Evolutionary conservation across 345 rosid genomes (phyloP), one percentile per base, ranked within the genome.

Genomic region (Hypericum androsaemum): DNA sequence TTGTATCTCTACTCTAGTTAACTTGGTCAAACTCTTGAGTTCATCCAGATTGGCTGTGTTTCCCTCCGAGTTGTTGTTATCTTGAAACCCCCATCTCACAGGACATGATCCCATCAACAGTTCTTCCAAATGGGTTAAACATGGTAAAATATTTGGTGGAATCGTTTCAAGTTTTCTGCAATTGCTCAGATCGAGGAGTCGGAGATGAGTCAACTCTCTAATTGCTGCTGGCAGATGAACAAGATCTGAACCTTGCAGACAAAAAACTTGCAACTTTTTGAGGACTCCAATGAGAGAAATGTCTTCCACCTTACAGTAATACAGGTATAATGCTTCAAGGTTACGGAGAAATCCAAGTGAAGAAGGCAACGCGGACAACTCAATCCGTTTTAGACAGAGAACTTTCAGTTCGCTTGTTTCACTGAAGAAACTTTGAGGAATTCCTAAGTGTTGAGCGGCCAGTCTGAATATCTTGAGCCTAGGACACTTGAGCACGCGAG

Each of bases 1-100:
- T 11, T 17, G 39, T 14, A 66, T 9, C 0, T 46, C 38, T 9
- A 54, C 28, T 35, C 42, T 12, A 28, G 12, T 58, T 0, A 72
- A 16, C 7, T 5, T 6, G 28, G 62, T 3, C 69, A 72, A 17
- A 0, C 7, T 5, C 41, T 53, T 62, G 15, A 72, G 56, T 41
- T 68, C 73, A 8, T 0, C 22, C 5, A 72, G 48, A 39, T 58
- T 64, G 6, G 64, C 70, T 53, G 48, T 67, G 0, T 22, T 36
- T 12, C 41, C 17, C 16, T 5, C n/a, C n/a, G n/a, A 0, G 22
- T 14, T 13, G 1, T 13, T 12, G 6, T 1, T 22, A 8, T 42
- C 53, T 11, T 49, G 52, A 22, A 1, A 6, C 3, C 57, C 70
- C 77, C 77, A 72, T 0, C 32, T n/a, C 12, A 16, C 35, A 37